Evolutionary conservation across 306 rosid species (phyloP).

Genomic region (Trifolium repens): DNA sequence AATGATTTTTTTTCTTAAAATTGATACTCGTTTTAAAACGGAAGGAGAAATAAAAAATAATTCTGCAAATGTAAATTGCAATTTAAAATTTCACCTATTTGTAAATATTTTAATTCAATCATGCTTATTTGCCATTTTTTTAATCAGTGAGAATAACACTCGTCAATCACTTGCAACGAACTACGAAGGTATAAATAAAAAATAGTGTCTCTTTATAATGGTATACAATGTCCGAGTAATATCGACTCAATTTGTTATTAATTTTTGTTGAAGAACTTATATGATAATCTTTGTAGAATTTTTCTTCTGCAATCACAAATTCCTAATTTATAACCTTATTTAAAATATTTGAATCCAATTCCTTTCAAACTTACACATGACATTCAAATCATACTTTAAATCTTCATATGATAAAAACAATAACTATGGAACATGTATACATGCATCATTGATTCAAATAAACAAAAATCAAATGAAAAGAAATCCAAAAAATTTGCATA

Average conservation of each 20-base stretch:
- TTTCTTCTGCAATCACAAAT: neutral
- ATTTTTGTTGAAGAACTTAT: neutral
- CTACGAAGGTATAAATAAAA: too few relatives aligned
- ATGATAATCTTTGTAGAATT: neutral
- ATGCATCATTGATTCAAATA: neutral
- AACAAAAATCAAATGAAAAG: neutral
- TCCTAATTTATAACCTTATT: neutral
- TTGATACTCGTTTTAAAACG: too few relatives aligned
- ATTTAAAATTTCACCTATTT: too few relatives aligned
- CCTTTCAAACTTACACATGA: neutral
- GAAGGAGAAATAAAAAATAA: too few relatives aligned
- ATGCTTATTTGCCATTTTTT: too few relatives aligned
- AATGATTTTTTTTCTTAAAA: too few relatives aligned
- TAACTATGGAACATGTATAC: neutral
- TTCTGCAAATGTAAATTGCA: too few relatives aligned
- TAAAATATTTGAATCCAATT: neutral
- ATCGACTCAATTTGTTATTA: neutral
- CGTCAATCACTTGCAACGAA: neutral
- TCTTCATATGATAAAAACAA: constrained; percentile 1
- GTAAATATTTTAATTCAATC: too few relatives aligned
- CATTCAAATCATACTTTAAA: constrained; percentile 6
- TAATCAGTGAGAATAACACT: too few relatives aligned
- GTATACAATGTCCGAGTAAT: neutral
- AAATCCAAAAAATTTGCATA: constrained; percentile 2
- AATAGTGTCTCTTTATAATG: too few relatives aligned